Conservation (phyloP, 2,329 filamentous ascomycete species). For the Diaporthe destruens region DNA sequence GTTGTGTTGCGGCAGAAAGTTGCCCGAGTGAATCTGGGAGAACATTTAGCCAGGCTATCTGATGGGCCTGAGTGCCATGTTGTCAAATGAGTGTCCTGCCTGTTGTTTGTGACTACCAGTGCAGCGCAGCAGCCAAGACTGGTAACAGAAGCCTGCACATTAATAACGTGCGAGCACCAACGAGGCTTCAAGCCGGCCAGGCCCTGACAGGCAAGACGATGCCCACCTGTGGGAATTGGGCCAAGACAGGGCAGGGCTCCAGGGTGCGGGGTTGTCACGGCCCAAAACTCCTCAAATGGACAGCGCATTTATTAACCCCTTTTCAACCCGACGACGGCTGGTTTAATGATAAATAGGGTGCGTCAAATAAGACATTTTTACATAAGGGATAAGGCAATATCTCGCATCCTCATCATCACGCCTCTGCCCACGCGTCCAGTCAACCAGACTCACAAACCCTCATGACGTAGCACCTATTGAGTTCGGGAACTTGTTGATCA, state of each 20-base stretch:
- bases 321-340: too few relatives aligned
- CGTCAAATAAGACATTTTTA: slow-evolving; percentile 21
- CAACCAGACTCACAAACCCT: neutral
- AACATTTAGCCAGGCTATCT: neutral
- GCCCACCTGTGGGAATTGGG: neutral
- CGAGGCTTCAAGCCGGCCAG: neutral
- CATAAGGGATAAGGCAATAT: neutral
- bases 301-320: neutral
- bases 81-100: neutral
- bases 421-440: neutral
- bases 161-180: too few relatives aligned
- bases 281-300: slow-evolving; percentile 1
- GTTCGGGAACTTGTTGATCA: neutral
- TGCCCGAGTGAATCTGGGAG: neutral
- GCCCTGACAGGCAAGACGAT: neutral
- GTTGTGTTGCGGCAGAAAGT: neutral
- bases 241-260: slow-evolving; percentile 1
- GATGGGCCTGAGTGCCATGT: neutral
- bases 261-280: neutral
- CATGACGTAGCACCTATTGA: neutral
- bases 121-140: neutral
- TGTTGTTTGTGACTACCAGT: neutral
- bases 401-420: neutral
- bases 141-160: too few relatives aligned
- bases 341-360: slow-evolving; percentile 11